Evolutionary conservation across 495 filamentous ascomycete genomes (phyloP).

Genomic region (Penicillium simplicissimum): DNA sequence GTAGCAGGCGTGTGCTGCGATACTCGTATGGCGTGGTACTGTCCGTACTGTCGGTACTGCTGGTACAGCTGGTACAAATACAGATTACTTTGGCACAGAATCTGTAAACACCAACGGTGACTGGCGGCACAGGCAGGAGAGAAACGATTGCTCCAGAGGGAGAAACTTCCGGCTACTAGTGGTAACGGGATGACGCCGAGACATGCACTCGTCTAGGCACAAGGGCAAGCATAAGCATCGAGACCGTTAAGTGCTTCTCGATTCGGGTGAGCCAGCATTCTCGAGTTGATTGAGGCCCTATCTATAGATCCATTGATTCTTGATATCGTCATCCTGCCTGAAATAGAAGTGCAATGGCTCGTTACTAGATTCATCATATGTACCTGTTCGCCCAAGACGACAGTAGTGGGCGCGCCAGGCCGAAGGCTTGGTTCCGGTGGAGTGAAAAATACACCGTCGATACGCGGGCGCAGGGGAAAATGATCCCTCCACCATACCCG

Average conservation of each 20-base stretch:
- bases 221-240: not conserved
- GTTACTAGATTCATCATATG: not conserved
- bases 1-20: not conserved
- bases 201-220: not conserved
- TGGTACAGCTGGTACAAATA: not conserved
- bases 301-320: not conserved
- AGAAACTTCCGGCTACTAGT: not conserved
- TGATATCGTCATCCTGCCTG: not conserved
- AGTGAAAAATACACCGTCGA: slow-evolving; percentile 12
- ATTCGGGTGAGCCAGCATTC: not conserved
- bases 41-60: not conserved
- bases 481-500: slow-evolving; percentile 1
- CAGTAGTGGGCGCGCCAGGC: not conserved
- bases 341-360: not conserved
- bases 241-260: not conserved
- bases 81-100: not conserved
- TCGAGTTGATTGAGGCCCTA: not conserved
- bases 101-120: not conserved
- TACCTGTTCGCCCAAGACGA: not conserved
- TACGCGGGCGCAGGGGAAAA: not conserved
- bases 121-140: not conserved
- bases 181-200: not conserved
- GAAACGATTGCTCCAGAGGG: not conserved
- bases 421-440: not conserved
- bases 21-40: not conserved